Base-by-base conservation (phyloP, 2,329 filamentous ascomycete genomes). In the Monilinia fructicola region DNA sequence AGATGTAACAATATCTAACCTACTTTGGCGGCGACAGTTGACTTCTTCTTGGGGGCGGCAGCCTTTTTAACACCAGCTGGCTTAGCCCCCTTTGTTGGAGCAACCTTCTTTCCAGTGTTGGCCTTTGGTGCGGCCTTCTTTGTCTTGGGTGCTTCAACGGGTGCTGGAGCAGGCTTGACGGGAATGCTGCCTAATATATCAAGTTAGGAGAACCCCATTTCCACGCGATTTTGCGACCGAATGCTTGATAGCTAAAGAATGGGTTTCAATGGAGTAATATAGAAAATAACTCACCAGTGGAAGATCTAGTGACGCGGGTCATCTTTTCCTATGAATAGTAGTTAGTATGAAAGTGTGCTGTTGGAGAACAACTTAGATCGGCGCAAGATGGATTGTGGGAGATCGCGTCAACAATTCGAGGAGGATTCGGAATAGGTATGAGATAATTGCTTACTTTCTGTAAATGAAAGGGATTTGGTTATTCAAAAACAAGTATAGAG, bases 21-120 rank as follows among this genome's bases (percentile, higher is more conserved):
- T 50, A 76, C 74, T 73, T 76, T 75, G 26, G 72, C 66, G 54
- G 67, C 72, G 40, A 72, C 69, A 54, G 71, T 68, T 5, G 73
- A 50, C 16, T 59, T 71, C 73, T 76, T 76, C 71, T 76, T 76
- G 21, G 72, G 71, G 18, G 74, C 71, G 42, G 72, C 69, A 67
- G 73, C 73, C 72, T 76, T 76, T 50, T 71, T 72, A 26, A 75
- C 73, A 40, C 74, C 74, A 38, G 67, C 62, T 26, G 74, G 74
- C 70, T 76, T 76, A 60, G 64, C 67, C 3, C 72, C 76, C 60
- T 76, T 77, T 14, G 75, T 70, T 59, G 72, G 69, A 21, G 71
- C 72, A 67, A 71, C 68, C 70, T 75, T 75, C 48, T 71, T 73
- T 46, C 72, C 72, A 52, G 70, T 74, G 61, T 75, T 75, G 23